Percentiles rank a stretch among this genome's conserved stretches.
These are phyloP conservation scores for Rhodamnia rubescens DNA, from an alignment of 345 rosid species.

Conservation along the genomic window DNA sequence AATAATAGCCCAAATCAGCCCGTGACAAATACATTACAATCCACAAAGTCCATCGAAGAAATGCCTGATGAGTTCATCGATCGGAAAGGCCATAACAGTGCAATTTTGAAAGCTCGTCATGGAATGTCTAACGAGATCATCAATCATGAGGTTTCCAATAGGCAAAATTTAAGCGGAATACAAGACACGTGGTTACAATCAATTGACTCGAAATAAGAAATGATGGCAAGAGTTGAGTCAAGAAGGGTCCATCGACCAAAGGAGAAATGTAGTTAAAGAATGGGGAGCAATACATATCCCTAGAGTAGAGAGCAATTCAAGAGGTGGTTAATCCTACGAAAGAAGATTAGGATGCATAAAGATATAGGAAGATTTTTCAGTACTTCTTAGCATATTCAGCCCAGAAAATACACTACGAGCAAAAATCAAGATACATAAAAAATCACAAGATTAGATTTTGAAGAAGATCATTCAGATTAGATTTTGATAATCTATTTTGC, in stretches of 20 bases:
- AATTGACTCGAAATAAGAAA: neutral
- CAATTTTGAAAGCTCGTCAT: neutral
- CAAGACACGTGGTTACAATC: neutral
- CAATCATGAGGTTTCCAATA: neutral
- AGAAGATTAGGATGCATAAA: neutral
- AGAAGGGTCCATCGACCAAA: neutral
- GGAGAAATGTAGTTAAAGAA: neutral
- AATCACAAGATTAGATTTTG: too few relatives aligned
- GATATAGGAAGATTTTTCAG: neutral
- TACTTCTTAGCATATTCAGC: too few relatives aligned
- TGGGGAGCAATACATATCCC: neutral
- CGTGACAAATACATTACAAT: neutral
- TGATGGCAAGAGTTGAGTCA: neutral
- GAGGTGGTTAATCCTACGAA: neutral
- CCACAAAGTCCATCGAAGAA: neutral
- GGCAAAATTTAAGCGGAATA: neutral
- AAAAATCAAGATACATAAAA: too few relatives aligned
- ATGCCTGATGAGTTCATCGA: neutral
- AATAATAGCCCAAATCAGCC: neutral
- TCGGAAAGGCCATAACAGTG: neutral
- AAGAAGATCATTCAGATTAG: too few relatives aligned
- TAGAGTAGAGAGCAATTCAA: neutral
- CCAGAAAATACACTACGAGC: too few relatives aligned
- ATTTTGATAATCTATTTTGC: neutral
- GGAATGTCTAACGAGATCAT: neutral